Percentiles rank a stretch among this genome's conserved stretches.
Conservation (phyloP, 1,284 basidiomycete species). For the Golubevia sp. region DNA sequence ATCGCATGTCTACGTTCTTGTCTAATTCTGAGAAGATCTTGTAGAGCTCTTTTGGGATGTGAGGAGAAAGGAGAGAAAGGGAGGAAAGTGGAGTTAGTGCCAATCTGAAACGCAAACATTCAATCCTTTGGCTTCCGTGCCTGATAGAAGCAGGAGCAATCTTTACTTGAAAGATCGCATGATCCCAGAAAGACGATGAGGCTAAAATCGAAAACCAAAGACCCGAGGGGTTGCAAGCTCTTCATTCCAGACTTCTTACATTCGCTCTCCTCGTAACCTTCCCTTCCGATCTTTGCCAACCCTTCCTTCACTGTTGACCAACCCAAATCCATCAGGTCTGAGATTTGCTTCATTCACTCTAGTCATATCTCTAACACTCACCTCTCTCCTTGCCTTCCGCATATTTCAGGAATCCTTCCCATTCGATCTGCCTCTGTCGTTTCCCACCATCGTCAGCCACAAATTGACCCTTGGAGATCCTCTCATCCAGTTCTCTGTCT, state of each 20-base stretch:
- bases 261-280: no score
- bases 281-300: no score
- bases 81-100: background rate
- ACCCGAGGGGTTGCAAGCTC: background rate
- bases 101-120: background rate
- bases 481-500: slow-evolving; percentile 23
- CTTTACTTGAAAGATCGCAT: no score
- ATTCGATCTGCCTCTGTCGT: slow-evolving; percentile 53
- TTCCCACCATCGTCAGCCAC: slow-evolving; percentile 39
- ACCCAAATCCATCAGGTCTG: no score
- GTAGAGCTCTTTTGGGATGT: slow-evolving; percentile 57
- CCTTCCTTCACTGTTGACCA: no score
- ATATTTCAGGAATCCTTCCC: slow-evolving; percentile 59
- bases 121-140: background rate
- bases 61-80: background rate
- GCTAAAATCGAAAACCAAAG: no score
- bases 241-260: background rate
- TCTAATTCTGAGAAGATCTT: slow-evolving; percentile 56
- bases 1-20: slow-evolving; percentile 47
- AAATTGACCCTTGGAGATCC: slow-evolving; percentile 21
- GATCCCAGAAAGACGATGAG: no score
- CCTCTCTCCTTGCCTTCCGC: slow-evolving; percentile 55
- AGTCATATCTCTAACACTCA: no score
- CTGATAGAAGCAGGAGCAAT: no score
- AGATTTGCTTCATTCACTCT: no score